A percentile compares a stretch with the other conserved stretches of the same genome.
These are phyloP conservation scores for Tolypocladium pustulatum DNA, from an alignment of 2,329 filamentous ascomycete genomes.

Conservation along the genomic window DNA sequence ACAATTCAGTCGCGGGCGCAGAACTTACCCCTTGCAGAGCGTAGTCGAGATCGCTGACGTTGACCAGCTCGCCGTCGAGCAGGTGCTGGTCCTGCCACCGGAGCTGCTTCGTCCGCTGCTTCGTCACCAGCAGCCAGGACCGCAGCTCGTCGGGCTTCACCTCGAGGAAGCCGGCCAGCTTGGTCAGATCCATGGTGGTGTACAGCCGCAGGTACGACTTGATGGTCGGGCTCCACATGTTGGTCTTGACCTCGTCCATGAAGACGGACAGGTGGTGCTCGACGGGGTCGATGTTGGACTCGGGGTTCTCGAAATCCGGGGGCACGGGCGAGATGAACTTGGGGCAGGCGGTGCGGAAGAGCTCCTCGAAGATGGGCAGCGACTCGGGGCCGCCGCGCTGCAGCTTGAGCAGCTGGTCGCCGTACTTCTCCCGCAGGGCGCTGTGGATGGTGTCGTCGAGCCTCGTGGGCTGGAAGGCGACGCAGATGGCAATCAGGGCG, in stretches of 20 bases:
- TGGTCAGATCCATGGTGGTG: conserved; percentile 98
- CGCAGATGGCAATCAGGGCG: conserved; percentile 95
- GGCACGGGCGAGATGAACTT: conserved; percentile 98
- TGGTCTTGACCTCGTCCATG: conserved; percentile 99
- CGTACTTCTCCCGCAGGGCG: conserved; percentile 95
- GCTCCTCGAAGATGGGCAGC: conserved; percentile 93
- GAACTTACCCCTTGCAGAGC: conserved; percentile 79
- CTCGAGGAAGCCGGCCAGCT: conserved; percentile 93
- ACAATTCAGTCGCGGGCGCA: conserved; percentile 12
- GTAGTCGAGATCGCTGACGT: conserved; percentile 93
- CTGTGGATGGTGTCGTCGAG: conserved; percentile 99
- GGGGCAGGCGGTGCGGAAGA: conserved; percentile 95
- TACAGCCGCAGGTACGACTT: conserved; percentile 98
- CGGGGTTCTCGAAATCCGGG: conserved; percentile 94
- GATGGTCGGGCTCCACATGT: conserved; percentile 94
- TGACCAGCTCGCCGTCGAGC: conserved; percentile 84
- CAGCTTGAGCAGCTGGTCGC: conserved; percentile 92
- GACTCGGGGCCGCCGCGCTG: conserved; percentile 93
- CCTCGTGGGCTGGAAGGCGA: conserved; percentile 92
- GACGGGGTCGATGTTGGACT: conserved; percentile 90
- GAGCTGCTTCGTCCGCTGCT: conserved; percentile 95
- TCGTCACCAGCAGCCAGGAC: conserved; percentile 90
- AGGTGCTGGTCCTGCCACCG: conserved; percentile 84
- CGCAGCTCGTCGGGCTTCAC: conserved; percentile 94
- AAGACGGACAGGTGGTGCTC: conserved; percentile 97